Evolutionary conservation across 208 protist genomes (phyloP), one percentile per base, ranked within the genome.

Genomic region (Crithidia expoeki): DNA sequence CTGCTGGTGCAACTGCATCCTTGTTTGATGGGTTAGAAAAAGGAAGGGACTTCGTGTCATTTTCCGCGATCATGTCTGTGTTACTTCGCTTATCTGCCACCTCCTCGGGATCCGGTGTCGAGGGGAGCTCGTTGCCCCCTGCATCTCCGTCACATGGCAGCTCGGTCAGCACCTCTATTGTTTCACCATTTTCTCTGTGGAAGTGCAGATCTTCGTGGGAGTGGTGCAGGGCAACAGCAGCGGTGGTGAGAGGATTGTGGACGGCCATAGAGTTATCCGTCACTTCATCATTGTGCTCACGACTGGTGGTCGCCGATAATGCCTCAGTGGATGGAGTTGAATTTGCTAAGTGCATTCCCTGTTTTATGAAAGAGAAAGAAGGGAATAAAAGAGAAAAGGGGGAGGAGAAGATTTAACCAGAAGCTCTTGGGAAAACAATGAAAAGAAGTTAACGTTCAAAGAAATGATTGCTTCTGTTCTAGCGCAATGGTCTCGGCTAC

Each of bases 121-220:
- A 55, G n/a, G 60, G 60, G 30, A 55, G 46, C 32, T 65, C 40
- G 60, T 65, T 52, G 60, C 60, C 60, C 4, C 32, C n/a, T n/a
- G 16, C 36, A 6, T 32, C 60, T 2, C 2, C n/a, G 28, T 34
- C 40, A 1, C 14, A 28, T 23, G 23, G 58, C 40, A n/a, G 0
- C 28, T 65, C 60, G 1, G 3, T 46, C 60, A 65, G 19, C 28
- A 65, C 46, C n/a, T 55, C 60, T 19, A 9, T 27, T 11, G 60
- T 19, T 12, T n/a, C 44, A 3, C 17, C 60, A 6, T 27, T 11
- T 2, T 25, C 28, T 5, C 27, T 19, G 9, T 38, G 30, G 4
- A 9, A n/a, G 30, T 7, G 10, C 30, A 4, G 2, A 5, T 27
- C 4, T 10, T 21, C 6, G 55, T 11, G 23, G 30, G 5, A 11